Percentiles rank a stretch among this genome's conserved stretches.
phyloP scores from a whole-genome alignment of 78 protist species.

The Dictyostelium purpureum region DNA sequence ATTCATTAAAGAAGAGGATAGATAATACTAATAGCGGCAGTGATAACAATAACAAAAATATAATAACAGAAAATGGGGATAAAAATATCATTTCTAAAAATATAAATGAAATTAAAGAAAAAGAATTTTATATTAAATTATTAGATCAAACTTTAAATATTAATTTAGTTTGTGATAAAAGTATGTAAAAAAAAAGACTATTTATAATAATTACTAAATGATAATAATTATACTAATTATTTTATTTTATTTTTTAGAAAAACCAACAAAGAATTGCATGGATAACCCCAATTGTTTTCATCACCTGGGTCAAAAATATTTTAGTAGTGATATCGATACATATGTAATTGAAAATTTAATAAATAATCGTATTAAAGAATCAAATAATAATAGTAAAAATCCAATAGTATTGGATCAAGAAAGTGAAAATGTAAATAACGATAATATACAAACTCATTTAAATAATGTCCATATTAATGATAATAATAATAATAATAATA shows the following conservation, averaged over 20 bases:
- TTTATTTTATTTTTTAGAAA: not conserved
- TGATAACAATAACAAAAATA: not conserved
- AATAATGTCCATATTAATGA: too few species aligned
- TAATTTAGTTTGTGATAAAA: constrained; percentile 1
- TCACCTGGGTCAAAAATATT: constrained; percentile 21
- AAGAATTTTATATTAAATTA: not conserved
- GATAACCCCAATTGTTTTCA: constrained; percentile 59
- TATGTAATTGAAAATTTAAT: not conserved
- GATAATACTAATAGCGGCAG: not conserved
- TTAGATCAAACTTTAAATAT: not conserved
- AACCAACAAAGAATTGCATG: constrained; percentile 16
- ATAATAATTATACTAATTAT: not conserved
- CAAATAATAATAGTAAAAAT: not conserved
- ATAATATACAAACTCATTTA: too few species aligned
- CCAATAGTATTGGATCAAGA: not conserved
- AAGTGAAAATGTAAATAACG: not conserved
- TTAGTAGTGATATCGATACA: not conserved
- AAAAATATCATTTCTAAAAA: not conserved
- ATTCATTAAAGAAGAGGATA: not conserved
- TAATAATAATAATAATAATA: too few species aligned
- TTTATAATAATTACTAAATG: not conserved
- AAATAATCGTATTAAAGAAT: not conserved
- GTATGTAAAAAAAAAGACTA: not conserved
- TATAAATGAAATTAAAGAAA: not conserved
- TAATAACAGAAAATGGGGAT: not conserved